These are phyloP conservation scores for Neopestalotiopsis sp. DNA, from an alignment of 2,329 filamentous ascomycete genomes.

Conservation along the genomic window DNA sequence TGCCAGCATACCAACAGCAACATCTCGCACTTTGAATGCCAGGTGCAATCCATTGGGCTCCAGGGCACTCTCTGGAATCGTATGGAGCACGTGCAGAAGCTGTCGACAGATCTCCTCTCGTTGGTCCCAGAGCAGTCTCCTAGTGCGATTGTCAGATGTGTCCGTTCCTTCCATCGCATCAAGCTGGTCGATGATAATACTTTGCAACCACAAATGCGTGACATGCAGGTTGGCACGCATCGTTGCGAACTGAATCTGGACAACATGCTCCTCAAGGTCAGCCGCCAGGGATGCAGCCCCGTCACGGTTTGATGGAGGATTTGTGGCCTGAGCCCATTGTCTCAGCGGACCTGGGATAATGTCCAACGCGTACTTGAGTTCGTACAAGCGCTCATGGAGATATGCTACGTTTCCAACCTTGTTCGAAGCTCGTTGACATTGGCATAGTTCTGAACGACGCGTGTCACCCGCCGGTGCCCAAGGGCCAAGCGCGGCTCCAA, in stretches of 20 bases:
- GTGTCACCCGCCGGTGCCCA: background rate
- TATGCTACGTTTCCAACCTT: background rate
- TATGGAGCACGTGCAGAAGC: conserved; percentile 11
- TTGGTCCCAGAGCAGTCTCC: background rate
- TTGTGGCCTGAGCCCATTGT: conserved; percentile 25
- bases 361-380: conserved; percentile 9
- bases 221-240: conserved; percentile 13
- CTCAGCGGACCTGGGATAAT: conserved; percentile 21
- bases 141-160: background rate
- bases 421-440: background rate
- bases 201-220: conserved; percentile 12
- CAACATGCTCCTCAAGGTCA: background rate
- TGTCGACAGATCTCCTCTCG: conserved; percentile 14
- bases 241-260: background rate
- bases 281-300: background rate
- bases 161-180: background rate
- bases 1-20: conserved; percentile 10
- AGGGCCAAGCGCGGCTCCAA: background rate
- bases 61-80: conserved; percentile 2
- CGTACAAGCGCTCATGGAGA: background rate
- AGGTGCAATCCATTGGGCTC: conserved; percentile 13
- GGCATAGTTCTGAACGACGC: background rate
- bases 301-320: background rate
- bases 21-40: conserved; percentile 11
- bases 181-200: conserved; percentile 12